Base-by-base conservation (phyloP, 495 filamentous ascomycete genomes). In the Jackrogersella multiformis region DNA sequence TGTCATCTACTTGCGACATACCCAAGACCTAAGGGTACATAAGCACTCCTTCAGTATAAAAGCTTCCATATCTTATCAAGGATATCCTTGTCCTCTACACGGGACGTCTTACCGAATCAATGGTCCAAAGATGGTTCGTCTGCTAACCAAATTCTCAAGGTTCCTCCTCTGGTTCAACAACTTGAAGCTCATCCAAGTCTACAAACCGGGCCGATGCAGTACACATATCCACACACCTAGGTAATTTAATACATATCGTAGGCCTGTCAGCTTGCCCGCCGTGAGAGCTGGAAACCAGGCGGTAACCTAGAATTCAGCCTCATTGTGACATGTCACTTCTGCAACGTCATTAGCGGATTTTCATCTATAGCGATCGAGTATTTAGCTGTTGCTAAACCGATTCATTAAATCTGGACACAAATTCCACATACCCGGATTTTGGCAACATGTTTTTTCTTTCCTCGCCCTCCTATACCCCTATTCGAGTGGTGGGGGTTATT, bases 1-100 rank as follows among this genome's bases (percentile, higher is more conserved):
- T 34, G 38, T 16, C 18, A 65, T 65, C 49, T 69, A 69, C 38
- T 30, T 61, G 67, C 24, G 52, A 69, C 67, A 61, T 56, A 16
- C 46, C 54, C 15, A 64, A 59, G 36, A 56, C 26, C 26, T 34
- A 38, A 35, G 39, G 16, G 46, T 5, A 16, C 38, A 52, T 46
- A 26, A 46, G 42, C 42, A 46, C 21, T n/a, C 21, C 21, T 35
- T 51, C 16, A 10, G 18, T 21, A 20, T 38, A 34, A 2, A 24
- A 30, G 28, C 12, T 38, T 53, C 42, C 5, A 45, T 1, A n/a
- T 52, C 34, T 13, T 36, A 56, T 16, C 54, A 28, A 42, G 61
- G 24, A 18, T 32, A 59, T 46, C 61, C 67, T 35, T 60, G 61
- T 36, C 46, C 12, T 32, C 2, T 23, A 46, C 13, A 61, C 20